Base-by-base conservation (phyloP, 140 eudicot genomes). In the Cichorium intybus region DNA sequence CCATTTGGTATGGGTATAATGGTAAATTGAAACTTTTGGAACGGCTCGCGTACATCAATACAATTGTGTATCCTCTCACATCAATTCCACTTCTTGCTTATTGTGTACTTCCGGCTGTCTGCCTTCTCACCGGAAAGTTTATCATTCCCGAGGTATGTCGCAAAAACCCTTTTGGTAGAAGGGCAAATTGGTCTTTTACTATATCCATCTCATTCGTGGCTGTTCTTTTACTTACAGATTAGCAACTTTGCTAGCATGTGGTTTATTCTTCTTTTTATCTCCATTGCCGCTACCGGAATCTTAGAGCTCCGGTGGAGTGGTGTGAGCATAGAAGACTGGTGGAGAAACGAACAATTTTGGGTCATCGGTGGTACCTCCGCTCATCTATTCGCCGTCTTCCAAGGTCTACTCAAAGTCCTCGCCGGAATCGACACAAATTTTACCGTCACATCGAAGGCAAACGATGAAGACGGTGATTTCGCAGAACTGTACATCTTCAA, bases 321-420 rank as follows among this genome's bases (percentile, higher is more conserved):
- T 56, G 82, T 79, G 15, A 78, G 84, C 67, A 78, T 82, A 1
- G 88, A 82, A 50, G 87, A 82, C 33, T 82, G 87, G 87, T 82
- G 87, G 87, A 78, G 87, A 60, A 82, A 82, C 26, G 87, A 82
- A 62, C 87, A 82, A 24, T 82, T 82, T 66, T 82, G 87, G 87
- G 87, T 82, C 53, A 82, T 82, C n/a, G 87, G 84, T 61, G 87
- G 87, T 14, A 75, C 84, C 26, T 82, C 87, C 0, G 87, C 87
- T 5, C 88, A 82, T 82, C 84, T 82, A 7, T 82, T 82, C 33
- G 88, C 88, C 1, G 84, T 82, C 46, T 82, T 82, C 74, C 88
- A 82, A 79, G 88, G 88, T 17, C 88, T 82, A 7, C 74, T 82
- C n/a, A 82, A 82, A 72, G 84, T 82, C 17, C 76, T 82, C 31